These are phyloP conservation scores for Protostelium mycophagum DNA, from an alignment of 78 protist species.

Conservation along the genomic window DNA sequence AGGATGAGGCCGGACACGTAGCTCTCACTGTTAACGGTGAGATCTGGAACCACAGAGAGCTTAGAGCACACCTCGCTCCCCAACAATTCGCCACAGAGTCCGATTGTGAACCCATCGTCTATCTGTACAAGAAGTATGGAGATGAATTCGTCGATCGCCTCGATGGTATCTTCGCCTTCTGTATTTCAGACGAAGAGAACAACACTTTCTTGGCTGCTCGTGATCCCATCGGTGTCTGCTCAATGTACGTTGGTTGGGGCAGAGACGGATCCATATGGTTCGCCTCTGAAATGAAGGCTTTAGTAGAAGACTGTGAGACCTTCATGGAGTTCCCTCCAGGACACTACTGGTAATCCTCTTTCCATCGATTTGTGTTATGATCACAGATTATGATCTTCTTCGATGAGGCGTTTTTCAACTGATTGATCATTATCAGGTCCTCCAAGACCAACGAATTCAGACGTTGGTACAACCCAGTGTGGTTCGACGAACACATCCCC, in stretches of 20 bases:
- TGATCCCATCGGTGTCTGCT: slow-evolving; percentile 87
- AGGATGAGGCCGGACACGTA: slow-evolving; percentile 26
- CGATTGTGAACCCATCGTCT: slow-evolving; percentile 85
- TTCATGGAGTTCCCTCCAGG: slow-evolving; percentile 83
- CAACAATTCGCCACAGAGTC: slow-evolving; percentile 55
- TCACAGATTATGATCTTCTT: too few species aligned
- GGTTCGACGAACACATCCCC: slow-evolving; percentile 44
- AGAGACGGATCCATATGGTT: slow-evolving; percentile 75
- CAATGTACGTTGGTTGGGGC: slow-evolving; percentile 74
- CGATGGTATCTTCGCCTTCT: slow-evolving; percentile 82
- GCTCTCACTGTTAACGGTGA: slow-evolving; percentile 83
- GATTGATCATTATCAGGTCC: neutral
- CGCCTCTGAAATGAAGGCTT: slow-evolving; percentile 79
- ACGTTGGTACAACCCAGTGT: slow-evolving; percentile 59
- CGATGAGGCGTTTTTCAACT: too few species aligned
- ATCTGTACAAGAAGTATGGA: slow-evolving; percentile 63
- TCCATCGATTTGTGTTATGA: neutral
- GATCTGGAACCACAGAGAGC: slow-evolving; percentile 80
- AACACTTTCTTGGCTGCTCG: slow-evolving; percentile 71
- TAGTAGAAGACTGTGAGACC: slow-evolving; percentile 70
- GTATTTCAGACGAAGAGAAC: slow-evolving; percentile 41
- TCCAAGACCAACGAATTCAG: slow-evolving; percentile 41
- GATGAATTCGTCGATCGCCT: slow-evolving; percentile 42
- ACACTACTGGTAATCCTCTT: slow-evolving; percentile 25
- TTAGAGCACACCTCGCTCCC: slow-evolving; percentile 19